Conservation (phyloP, 2,329 filamentous ascomycete genomes). For the Penicillium brasilianum region DNA sequence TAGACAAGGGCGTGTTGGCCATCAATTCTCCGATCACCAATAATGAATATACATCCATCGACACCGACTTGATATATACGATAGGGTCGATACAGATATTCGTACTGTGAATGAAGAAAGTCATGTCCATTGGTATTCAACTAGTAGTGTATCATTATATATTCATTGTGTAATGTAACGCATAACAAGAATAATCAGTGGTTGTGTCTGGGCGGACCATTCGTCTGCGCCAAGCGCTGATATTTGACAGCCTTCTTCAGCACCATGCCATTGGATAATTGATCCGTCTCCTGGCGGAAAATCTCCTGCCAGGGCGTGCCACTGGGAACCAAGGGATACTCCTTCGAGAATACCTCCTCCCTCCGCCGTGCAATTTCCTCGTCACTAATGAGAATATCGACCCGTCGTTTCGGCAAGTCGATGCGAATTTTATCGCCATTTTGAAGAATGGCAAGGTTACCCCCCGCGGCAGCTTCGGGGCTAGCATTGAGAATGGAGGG, state of each 20-base stretch:
- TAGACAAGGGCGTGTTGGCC: too few relatives aligned
- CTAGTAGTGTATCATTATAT: not conserved
- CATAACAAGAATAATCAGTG: slow-evolving; percentile 31
- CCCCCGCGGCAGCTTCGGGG: slow-evolving; percentile 60
- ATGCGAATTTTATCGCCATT: slow-evolving; percentile 59
- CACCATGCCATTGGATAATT: slow-evolving; percentile 56
- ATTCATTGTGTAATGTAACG: not conserved
- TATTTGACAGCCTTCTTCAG: slow-evolving; percentile 53
- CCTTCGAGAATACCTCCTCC: slow-evolving; percentile 2
- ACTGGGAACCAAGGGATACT: slow-evolving; percentile 13
- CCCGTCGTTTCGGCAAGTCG: slow-evolving; percentile 55
- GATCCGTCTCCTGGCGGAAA: slow-evolving; percentile 53
- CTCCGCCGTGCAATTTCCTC: slow-evolving; percentile 48
- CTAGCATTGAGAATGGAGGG: slow-evolving; percentile 62
- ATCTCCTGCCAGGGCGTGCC: slow-evolving; percentile 58
- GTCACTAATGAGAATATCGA: slow-evolving; percentile 51
- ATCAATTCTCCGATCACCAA: too few relatives aligned
- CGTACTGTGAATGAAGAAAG: not conserved
- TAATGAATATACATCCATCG: too few relatives aligned
- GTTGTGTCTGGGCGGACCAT: slow-evolving; percentile 53
- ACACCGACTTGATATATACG: too few relatives aligned
- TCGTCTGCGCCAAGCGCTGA: slow-evolving; percentile 53
- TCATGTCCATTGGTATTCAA: not conserved
- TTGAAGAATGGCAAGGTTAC: slow-evolving; percentile 57
- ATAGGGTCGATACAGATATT: too few relatives aligned